Conservation (phyloP, 495 filamentous ascomycete genomes). For the Penicillium soppii region DNA sequence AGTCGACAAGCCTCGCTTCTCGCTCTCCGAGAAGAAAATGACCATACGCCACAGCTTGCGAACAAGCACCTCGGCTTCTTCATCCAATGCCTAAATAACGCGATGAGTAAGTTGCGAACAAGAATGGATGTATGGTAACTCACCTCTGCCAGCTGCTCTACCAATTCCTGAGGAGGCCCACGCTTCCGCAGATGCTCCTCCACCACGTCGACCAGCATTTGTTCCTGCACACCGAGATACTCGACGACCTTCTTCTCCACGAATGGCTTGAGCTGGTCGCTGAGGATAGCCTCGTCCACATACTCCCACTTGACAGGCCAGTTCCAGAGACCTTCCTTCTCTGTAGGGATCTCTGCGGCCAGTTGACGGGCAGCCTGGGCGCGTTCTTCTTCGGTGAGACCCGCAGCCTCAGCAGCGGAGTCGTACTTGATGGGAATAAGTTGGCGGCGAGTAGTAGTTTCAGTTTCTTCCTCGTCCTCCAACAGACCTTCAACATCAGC, state of each 20-base stretch:
- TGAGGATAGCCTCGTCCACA: conserved; percentile 79
- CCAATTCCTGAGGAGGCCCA: conserved; percentile 73
- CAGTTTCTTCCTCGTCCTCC: conserved; percentile 89
- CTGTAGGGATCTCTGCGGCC: conserved; percentile 84
- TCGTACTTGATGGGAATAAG: conserved; percentile 95
- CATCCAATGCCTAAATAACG: conserved; percentile 71
- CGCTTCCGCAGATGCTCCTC: conserved; percentile 81
- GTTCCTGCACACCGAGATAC: conserved; percentile 93
- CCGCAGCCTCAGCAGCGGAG: conserved; percentile 62
- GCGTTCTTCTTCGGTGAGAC: conserved; percentile 80
- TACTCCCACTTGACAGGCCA: conserved; percentile 95
- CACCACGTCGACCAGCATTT: conserved; percentile 90
- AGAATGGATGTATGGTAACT: conserved; percentile 33
- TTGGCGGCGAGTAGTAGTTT: conserved; percentile 67
- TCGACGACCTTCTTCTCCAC: conserved; percentile 98
- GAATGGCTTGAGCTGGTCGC: conserved; percentile 87
- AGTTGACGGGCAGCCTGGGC: conserved; percentile 75
- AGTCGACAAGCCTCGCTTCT: conserved; percentile 82
- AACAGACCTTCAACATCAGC: conserved; percentile 92
- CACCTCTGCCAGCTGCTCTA: conserved; percentile 81
- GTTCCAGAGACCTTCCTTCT: conserved; percentile 83
- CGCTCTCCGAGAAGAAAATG: conserved; percentile 95
- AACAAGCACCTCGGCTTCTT: conserved; percentile 90
- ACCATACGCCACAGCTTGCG: conserved; percentile 98
- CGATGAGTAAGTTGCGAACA: conserved; percentile 29